These are phyloP conservation scores for Kurtzmaniella quercitrusa DNA, from an alignment of 1,139 yeast genomes.

Conservation along the genomic window DNA sequence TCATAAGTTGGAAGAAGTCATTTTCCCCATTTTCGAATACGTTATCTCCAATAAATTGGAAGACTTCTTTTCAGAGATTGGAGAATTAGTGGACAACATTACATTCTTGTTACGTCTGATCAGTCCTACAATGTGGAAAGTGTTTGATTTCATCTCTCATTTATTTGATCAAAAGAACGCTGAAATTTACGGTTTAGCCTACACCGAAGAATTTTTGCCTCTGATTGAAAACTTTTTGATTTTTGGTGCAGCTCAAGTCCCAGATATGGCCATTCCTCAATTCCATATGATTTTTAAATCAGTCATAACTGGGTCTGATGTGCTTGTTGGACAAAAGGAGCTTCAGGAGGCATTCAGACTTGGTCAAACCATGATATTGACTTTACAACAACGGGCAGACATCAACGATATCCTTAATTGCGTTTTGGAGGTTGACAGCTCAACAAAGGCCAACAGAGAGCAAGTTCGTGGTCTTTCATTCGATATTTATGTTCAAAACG, in stretches of 20 bases:
- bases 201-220: conserved; percentile 73
- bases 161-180: conserved; percentile 56
- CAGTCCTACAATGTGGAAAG: conserved; percentile 73
- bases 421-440: conserved; percentile 17
- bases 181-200: conserved; percentile 53
- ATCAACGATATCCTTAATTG: conserved; percentile 37
- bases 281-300: conserved; percentile 32
- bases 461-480: conserved; percentile 35
- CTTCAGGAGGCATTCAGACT: conserved; percentile 48
- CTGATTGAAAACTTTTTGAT: conserved; percentile 73
- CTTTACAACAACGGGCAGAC: conserved; percentile 39
- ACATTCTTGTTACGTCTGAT: conserved; percentile 70
- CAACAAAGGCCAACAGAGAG: conserved; percentile 10
- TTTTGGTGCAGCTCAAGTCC: conserved; percentile 46
- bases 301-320: conserved; percentile 34
- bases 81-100: conserved; percentile 83
- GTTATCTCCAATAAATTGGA: conserved; percentile 63
- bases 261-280: conserved; percentile 12
- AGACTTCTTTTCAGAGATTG: conserved; percentile 77
- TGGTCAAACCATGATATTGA: conserved; percentile 51
- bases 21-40: conserved; percentile 67
- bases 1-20: conserved; percentile 63
- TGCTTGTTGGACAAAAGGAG: conserved; percentile 44
- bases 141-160: conserved; percentile 52
- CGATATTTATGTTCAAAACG: conserved; percentile 57